Percentiles rank a stretch among this genome's conserved stretches.
Evolutionary conservation across 768 basidiomycete species (phyloP).

Genomic region (Chiua virens): DNA sequence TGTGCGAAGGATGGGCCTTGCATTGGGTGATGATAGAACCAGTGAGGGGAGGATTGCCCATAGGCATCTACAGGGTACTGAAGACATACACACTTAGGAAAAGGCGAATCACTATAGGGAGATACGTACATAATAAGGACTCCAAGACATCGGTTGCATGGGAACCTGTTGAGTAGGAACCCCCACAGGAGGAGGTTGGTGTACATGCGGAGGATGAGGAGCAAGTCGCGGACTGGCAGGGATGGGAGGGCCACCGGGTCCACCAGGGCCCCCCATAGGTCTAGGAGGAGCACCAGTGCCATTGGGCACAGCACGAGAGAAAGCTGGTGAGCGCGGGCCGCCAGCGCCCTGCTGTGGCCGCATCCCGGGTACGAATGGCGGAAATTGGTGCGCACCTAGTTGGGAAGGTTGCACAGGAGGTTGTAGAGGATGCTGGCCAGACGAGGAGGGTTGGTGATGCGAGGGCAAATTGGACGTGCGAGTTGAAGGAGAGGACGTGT

Average conservation of each 20-base stretch:
- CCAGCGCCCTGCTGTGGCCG: slow-evolving; percentile 47
- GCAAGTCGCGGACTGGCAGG: slow-evolving; percentile 67
- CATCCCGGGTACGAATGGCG: slow-evolving; percentile 50
- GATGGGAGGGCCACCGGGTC: slow-evolving; percentile 52
- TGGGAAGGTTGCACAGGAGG: slow-evolving; percentile 41
- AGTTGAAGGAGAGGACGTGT: slow-evolving; percentile 57
- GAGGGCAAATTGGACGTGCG: slow-evolving; percentile 54
- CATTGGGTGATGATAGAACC: slow-evolving; percentile 39
- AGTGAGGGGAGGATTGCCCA: slow-evolving; percentile 37
- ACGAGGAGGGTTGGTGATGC: slow-evolving; percentile 39
- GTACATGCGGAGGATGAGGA: slow-evolving; percentile 45
- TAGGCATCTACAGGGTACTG: slow-evolving; percentile 51
- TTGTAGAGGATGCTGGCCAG: slow-evolving; percentile 38
- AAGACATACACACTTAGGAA: slow-evolving; percentile 6
- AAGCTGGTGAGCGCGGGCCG: slow-evolving; percentile 67
- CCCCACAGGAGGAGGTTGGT: slow-evolving; percentile 53
- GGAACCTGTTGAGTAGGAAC: slow-evolving; percentile 47
- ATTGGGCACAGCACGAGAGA: slow-evolving; percentile 61
- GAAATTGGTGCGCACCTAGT: slow-evolving; percentile 44
- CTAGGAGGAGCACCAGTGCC: slow-evolving; percentile 50
- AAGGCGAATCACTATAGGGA: background rate
- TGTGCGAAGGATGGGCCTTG: slow-evolving; percentile 49
- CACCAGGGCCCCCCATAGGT: slow-evolving; percentile 48
- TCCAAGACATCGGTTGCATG: slow-evolving; percentile 43
- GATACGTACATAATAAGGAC: slow-evolving; percentile 58